Base-by-base conservation (phyloP, 2,329 filamentous ascomycete species). In the Paraphoma sp. region DNA sequence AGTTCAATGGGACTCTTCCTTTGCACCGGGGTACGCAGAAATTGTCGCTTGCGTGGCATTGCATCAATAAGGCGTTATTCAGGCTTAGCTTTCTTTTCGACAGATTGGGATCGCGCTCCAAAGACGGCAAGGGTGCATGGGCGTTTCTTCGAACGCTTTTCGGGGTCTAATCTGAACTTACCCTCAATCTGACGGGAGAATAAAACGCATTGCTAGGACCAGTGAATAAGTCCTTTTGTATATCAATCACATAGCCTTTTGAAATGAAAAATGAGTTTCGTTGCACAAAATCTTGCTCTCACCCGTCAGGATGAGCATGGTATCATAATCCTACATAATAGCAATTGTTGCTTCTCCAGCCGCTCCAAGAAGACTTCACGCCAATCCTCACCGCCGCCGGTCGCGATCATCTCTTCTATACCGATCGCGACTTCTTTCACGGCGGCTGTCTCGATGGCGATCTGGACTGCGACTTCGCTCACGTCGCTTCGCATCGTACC, bases 321-420 rank as follows among this genome's bases (percentile, higher is more conserved):
- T 23, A 18, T 45, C 18, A 45, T 45, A 23, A 3, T 45, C 18
- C 12, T 45, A 45, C 42, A 45, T 9, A 45, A 14, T 8, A 28
- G 11, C 28, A 5, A 23, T 23, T 2, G 23, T 28, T 29, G 11
- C 9, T 10, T 14, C 33, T 36, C 10, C 33, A 36, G 33, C 9
- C 10, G 33, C 9, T 5, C 23, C 9, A 36, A 7, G 10, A 7
- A 36, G 33, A 36, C 9, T 36, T 14, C 14, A 36, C 14, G 10
- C 7, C 40, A n/a, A 10, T 10, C 18, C 30, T 67, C 49, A 69
- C 14, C 70, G 63, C 9, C 71, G 62, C 12, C 72, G 69, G 18
- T 79, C 75, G 31, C 75, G 66, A 53, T 80, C 74, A 44, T 74
- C 71, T 33, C 73, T 76, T 57, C 75, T 72, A 53, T 78, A 71